These are phyloP conservation scores for Pueraria montana DNA, from an alignment of 306 rosid species.

Conservation along the genomic window DNA sequence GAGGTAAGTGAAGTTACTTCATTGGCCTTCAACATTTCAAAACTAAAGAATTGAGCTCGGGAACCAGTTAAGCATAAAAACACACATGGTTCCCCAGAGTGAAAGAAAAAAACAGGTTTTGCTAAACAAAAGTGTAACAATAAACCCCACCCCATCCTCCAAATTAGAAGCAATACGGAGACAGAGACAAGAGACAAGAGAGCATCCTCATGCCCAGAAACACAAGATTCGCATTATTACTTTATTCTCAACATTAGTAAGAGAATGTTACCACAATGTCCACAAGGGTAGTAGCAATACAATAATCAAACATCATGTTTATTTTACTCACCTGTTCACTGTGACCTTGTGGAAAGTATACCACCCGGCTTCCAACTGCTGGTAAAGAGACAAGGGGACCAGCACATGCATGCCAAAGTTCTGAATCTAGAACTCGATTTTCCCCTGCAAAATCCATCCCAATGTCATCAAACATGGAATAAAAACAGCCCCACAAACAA, in stretches of 20 bases:
- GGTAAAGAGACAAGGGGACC: conserved; percentile 97
- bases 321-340: conserved; percentile 83
- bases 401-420: conserved; percentile 99
- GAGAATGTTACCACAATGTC: conserved; percentile 35
- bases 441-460: conserved; percentile 77
- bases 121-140: conserved; percentile 26
- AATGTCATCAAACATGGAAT: conserved; percentile 40
- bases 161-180: conserved; percentile 24
- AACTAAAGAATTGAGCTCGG: conserved; percentile 5
- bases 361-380: conserved; percentile 89
- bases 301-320: conserved; percentile 43
- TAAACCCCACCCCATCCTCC: conserved; percentile 37
- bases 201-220: conserved; percentile 41
- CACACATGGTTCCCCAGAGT: conserved; percentile 5
- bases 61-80: neutral
- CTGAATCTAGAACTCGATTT: conserved; percentile 87
- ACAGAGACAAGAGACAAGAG: conserved; percentile 46
- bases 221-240: conserved; percentile 41
- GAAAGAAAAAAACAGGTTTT: conserved; percentile 14
- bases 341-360: conserved; percentile 96
- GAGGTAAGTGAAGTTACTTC: conserved; percentile 13
- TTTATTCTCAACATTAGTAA: conserved; percentile 45
- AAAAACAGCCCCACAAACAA: conserved; percentile 37
- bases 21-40: conserved; percentile 34
- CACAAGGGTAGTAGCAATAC: conserved; percentile 34